Percentiles rank a stretch among this genome's conserved stretches.
Evolutionary conservation across 768 basidiomycete genomes (phyloP).

Genomic region (Suillus hirtellus): DNA sequence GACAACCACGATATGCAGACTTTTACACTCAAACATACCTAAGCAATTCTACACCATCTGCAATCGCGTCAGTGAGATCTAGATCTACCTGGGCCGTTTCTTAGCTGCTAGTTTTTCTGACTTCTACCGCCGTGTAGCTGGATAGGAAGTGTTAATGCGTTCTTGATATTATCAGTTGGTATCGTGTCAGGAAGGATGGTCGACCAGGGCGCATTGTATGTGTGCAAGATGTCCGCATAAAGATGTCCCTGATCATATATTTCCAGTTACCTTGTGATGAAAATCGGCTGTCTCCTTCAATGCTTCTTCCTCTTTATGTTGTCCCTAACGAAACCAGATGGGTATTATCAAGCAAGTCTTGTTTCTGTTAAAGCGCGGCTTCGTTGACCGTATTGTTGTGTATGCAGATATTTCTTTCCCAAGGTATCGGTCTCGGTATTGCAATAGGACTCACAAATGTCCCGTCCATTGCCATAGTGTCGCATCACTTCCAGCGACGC

Average conservation of each 20-base stretch:
- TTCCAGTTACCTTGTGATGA: conserved; percentile 43
- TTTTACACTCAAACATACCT: conserved; percentile 40
- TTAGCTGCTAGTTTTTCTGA: background rate
- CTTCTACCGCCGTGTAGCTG: conserved; percentile 26
- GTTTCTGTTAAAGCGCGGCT: background rate
- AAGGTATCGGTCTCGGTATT: conserved; percentile 38
- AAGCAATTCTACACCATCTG: conserved; percentile 35
- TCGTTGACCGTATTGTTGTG: conserved; percentile 25
- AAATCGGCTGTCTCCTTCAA: conserved; percentile 45
- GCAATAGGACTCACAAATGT: conserved; percentile 44
- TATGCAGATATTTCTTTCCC: conserved; percentile 43
- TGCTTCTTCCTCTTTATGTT: conserved; percentile 45
- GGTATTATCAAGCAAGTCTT: conserved; percentile 36
- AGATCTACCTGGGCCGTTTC: background rate
- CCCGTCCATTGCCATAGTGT: conserved; percentile 42
- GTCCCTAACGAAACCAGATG: conserved; percentile 40
- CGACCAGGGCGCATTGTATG: conserved; percentile 53
- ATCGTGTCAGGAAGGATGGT: conserved; percentile 50
- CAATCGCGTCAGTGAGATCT: conserved; percentile 34
- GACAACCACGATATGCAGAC: conserved; percentile 24
- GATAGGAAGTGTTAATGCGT: conserved; percentile 52
- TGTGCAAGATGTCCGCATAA: background rate
- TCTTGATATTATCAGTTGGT: conserved; percentile 44
- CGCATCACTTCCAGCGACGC: conserved; percentile 45
- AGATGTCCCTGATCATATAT: background rate